Conservation (phyloP, 306 rosid species). For the Calophaca sinica region DNA sequence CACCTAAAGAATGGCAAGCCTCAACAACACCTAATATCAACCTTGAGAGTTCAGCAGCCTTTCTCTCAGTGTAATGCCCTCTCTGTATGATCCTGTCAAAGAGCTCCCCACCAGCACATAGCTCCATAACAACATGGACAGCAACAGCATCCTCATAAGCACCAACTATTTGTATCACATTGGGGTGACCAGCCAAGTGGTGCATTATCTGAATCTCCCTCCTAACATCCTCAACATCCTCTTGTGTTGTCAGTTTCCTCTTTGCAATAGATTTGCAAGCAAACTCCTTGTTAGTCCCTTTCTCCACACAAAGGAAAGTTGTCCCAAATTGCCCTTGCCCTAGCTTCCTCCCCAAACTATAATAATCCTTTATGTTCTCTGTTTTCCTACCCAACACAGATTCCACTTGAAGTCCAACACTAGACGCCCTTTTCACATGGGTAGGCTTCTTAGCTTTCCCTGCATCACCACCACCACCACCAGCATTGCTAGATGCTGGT, state of each 20-base stretch:
- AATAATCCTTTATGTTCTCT: conserved; percentile 70
- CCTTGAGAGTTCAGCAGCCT: conserved; percentile 87
- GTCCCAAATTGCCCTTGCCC: conserved; percentile 98
- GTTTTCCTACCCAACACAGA: conserved; percentile 83
- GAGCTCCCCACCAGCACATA: conserved; percentile 91
- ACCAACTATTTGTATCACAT: conserved; percentile 76
- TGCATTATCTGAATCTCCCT: conserved; percentile 99
- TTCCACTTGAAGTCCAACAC: conserved; percentile 74
- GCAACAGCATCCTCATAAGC: conserved; percentile 94
- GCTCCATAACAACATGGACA: conserved; percentile 87
- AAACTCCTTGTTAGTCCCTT: conserved; percentile 59
- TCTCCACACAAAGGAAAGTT: conserved; percentile 73
- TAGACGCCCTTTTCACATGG: conserved; percentile 69
- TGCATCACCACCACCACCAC: conserved; percentile 46
- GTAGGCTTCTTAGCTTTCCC: conserved; percentile 60
- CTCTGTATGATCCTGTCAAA: conserved; percentile 92
- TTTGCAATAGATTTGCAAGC: conserved; percentile 93
- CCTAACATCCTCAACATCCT: conserved; percentile 90
- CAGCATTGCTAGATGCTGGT: conserved; percentile 17
- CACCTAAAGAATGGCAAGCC: conserved; percentile 91
- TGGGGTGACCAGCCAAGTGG: conserved; percentile 89
- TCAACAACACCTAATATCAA: conserved; percentile 76
- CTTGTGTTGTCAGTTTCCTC: conserved; percentile 81
- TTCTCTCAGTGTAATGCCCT: conserved; percentile 86
- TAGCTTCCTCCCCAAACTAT: conserved; percentile 80